Base-by-base conservation (phyloP, 371 early-diverging fungal genomes). In the Mortierella sp. region DNA sequence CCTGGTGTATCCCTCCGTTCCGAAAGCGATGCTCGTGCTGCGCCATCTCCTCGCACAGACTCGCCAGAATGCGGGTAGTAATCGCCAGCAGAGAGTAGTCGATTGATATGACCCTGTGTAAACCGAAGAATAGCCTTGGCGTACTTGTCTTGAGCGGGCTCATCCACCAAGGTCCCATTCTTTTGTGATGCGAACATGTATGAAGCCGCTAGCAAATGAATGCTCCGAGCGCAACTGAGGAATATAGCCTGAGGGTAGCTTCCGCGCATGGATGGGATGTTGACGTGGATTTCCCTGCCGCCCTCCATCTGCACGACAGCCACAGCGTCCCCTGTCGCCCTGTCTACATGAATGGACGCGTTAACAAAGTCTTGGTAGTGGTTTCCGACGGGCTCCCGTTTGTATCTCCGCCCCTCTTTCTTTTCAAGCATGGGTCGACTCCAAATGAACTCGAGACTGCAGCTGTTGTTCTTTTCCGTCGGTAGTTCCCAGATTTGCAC, bases 401-500 rank as follows among this genome's bases (percentile, higher is more conserved):
- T 50, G 38, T 61, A 30, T 2, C 57, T 39, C 2, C 19, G 13
- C 0, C 54, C 61, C 0, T 52, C 55, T 5, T n/a, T 45, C 26
- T 49, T 60, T 4, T 10, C 34, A 4, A 34, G 10, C 34, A n/a
- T n/a, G 23, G 78, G 78, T 24, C 62, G 57, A 42, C 78, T 70
- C 70, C 70, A 76, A 19, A 76, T 58, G 41, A 50, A 76, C 47
- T 64, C 66, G 14, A 76, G 63, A n/a, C 31, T 70, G 19, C 65
- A 69, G 23, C 62, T 58, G 19, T 34, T 10, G 34, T 7, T 34
- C 7, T 34, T 10, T 34, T 34, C 34, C 34, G 10, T 34, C 34
- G 78, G 78, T 9, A 76, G 43, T 16, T 51, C 66, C 78, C 78
- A 76, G 12, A 76, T 52, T 26, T 76, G 78, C 12, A 76, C 34